Conservation (phyloP, 768 basidiomycete species). For the Cantharellus anzutake region DNA sequence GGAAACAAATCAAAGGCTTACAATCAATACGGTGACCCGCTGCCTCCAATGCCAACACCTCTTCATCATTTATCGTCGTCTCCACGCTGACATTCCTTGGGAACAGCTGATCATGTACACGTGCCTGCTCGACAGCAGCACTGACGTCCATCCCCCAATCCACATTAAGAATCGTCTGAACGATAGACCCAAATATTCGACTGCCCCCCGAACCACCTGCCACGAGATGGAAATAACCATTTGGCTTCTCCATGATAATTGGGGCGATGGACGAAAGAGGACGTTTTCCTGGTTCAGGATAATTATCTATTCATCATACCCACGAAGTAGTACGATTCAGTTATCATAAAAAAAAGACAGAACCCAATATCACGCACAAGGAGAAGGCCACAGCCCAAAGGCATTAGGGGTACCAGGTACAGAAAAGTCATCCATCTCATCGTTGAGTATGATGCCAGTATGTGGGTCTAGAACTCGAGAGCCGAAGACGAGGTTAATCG, state of each 20-base stretch:
- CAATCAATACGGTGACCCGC: slow-evolving; percentile 59
- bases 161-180: slow-evolving; percentile 44
- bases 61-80: slow-evolving; percentile 31
- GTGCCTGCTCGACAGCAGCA: slow-evolving; percentile 62
- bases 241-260: slow-evolving; percentile 54
- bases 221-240: slow-evolving; percentile 54
- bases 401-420: slow-evolving; percentile 66
- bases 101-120: slow-evolving; percentile 75
- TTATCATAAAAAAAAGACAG: not conserved
- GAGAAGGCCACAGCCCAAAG: slow-evolving; percentile 68
- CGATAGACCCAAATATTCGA: slow-evolving; percentile 59
- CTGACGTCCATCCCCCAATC: slow-evolving; percentile 70
- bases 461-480: slow-evolving; percentile 70
- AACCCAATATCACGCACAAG: slow-evolving; percentile 31
- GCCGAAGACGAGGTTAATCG: slow-evolving; percentile 81
- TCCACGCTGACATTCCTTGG: slow-evolving; percentile 46
- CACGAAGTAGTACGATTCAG: not conserved
- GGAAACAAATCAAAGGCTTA: slow-evolving; percentile 14
- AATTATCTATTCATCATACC: slow-evolving; percentile 41
- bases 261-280: slow-evolving; percentile 76
- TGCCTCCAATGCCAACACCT: slow-evolving; percentile 35
- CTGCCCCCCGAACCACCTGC: slow-evolving; percentile 81
- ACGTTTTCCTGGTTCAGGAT: slow-evolving; percentile 72
- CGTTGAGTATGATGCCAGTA: slow-evolving; percentile 65
- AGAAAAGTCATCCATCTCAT: slow-evolving; percentile 93